These are phyloP conservation scores for Fraxinus angustifolia DNA, from an alignment of 305 asterid genomes.

Conservation along the genomic window DNA sequence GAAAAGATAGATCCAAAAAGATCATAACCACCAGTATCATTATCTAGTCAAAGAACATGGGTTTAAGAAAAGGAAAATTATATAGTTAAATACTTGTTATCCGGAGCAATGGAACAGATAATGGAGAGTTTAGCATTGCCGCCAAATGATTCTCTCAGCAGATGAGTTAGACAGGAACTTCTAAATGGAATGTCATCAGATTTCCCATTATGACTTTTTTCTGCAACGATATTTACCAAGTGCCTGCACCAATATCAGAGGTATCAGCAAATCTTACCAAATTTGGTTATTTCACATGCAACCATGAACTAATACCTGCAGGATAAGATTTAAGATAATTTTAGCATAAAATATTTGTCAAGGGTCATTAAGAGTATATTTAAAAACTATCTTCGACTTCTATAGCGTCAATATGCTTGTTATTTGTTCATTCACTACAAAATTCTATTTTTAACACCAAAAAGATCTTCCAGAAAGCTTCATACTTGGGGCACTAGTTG, in stretches of 20 bases:
- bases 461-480: background rate
- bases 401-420: background rate
- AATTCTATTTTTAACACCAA: background rate
- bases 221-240: constrained; percentile 61
- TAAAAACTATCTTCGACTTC: background rate
- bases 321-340: background rate
- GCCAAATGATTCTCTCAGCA: constrained; percentile 78
- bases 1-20: background rate
- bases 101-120: constrained; percentile 67
- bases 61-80: background rate
- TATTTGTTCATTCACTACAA: background rate
- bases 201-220: constrained; percentile 37
- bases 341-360: background rate
- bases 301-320: background rate
- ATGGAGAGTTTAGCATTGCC: constrained; percentile 82
- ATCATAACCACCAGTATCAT: background rate
- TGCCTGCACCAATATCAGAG: constrained; percentile 45
- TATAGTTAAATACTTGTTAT: constrained; percentile 45
- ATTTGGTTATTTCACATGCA: background rate
- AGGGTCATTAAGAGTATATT: background rate
- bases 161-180: constrained; percentile 65
- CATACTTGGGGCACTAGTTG: background rate
- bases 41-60: background rate
- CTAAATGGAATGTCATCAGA: constrained; percentile 45
- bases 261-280: background rate